Base-by-base conservation (phyloP, 2,329 filamentous ascomycete genomes). In the Claviceps citrina region DNA sequence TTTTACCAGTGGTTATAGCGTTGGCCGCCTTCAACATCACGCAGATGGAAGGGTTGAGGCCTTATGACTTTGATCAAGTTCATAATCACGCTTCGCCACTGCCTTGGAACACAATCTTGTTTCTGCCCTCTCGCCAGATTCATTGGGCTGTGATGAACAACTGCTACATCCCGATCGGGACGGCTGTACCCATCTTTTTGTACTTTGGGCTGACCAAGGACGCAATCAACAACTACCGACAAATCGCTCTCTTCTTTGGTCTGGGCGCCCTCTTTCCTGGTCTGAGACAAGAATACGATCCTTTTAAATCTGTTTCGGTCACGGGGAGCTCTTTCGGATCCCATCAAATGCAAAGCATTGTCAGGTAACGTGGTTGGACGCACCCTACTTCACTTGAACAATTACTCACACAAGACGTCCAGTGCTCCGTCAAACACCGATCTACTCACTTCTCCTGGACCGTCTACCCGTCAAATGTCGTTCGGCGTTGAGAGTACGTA, bases 121-220 rank as follows among this genome's bases (percentile, higher is more conserved):
- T 67, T 40, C 43, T 65, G 2, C 61, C 65, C 0, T 66, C 63
- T 20, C 57, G 56, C 43, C 38, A 57, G 13, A 47, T 70, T 12
- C 49, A 52, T 10, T 66, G 64, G 38, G 39, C 51, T 1, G 49
- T 58, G 36, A 47, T 70, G 47, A 68, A 70, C 47, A 60, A 62
- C 43, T 60, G 58, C 39, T 76, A 69, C 55, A 60, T 74, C 16
- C 46, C 62, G 18, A 66, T 71, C 39, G 37, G 69, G 2, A 64
- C 68, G 2, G 57, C 62, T 4, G 49, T 68, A 1, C 60, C 65
- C 35, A 61, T 75, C 36, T 68, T 74, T 31, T 31, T 64, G 24
- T 73, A 72, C 53, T 76, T 76, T 41, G 72, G 73, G 34, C 64
- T 64, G 43, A 72, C 67, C n/a, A 62, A 61, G 20, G 71, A 75